Base-by-base conservation (phyloP, 2,329 filamentous ascomycete genomes). In the Alternaria alternata region DNA sequence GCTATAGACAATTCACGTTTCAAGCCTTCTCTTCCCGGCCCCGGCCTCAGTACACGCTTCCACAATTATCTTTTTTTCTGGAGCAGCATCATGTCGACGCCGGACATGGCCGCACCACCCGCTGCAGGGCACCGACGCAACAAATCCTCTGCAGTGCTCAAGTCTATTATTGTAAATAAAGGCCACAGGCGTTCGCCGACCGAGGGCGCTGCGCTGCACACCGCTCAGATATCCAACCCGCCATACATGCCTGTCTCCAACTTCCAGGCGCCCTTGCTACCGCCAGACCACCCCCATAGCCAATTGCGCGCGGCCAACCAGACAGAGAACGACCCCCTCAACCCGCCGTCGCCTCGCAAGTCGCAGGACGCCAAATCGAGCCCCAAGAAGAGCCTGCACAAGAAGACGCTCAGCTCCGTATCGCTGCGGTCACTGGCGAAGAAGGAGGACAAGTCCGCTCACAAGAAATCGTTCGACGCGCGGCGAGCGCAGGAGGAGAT, bases 321-420 rank as follows among this genome's bases (percentile, higher is more conserved):
- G 57, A 68, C 69, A 34, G 71, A 76, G 58, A 80, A 81, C 65
- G 81, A 70, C 46, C 62, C 68, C 78, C 68, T 70, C 77, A 59
- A 79, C 55, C 69, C 67, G 16, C 68, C 75, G 3, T 68, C 73
- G 5, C 71, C 76, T 1, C 74, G 73, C 28, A 83, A 82, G 53
- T 73, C 76, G 20, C 76, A 79, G 7, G 78, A 79, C 22, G 70
- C 73, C 16, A 65, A 70, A 69, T 63, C 70, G 69, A 62, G 80
- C 75, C 66, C 76, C 58, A 66, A 68, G 42, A 71, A 76, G 67
- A 68, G 64, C 57, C 62, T 84, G 53, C 83, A 86, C 70, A 85
- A 84, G 74, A 85, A 84, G 70, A 85, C 84, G 1, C 81, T 84
- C 64, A 86, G 84, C 68, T 79, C 84, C 1, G 81, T 86, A 2